Conservation (phyloP, 164 flowering plant genomes). For the Magnolia officinalis region DNA sequence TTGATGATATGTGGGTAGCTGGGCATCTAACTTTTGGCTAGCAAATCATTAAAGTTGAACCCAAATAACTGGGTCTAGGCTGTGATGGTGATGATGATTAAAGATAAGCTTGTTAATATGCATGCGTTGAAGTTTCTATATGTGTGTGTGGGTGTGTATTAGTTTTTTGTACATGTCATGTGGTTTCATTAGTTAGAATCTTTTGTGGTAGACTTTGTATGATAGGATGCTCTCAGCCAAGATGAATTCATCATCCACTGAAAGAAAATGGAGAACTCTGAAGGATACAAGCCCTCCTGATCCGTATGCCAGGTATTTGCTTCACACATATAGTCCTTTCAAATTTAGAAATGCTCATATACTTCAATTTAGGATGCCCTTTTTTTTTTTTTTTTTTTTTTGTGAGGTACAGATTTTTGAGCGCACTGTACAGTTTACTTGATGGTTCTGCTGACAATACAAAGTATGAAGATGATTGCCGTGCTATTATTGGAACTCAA, state of each 20-base stretch:
- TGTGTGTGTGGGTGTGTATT: no score
- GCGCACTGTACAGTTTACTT: slow-evolving; percentile 73
- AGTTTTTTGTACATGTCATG: not conserved
- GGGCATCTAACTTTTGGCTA: no score
- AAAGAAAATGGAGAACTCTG: slow-evolving; percentile 64
- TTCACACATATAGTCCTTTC: not conserved
- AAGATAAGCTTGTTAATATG: no score
- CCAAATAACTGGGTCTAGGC: no score
- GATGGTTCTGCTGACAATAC: slow-evolving; percentile 92
- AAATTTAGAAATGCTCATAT: not conserved
- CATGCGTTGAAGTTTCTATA: no score
- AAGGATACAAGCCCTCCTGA: slow-evolving; percentile 51
- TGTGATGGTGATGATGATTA: no score
- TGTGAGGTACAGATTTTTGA: slow-evolving; percentile 60
- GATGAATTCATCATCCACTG: slow-evolving; percentile 64
- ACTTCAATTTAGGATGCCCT: slow-evolving; percentile 9
- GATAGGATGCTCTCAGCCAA: slow-evolving; percentile 90
- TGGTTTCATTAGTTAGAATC: not conserved
- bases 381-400: not conserved
- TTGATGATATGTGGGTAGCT: no score
- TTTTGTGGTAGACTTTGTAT: slow-evolving; percentile 59
- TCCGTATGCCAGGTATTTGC: slow-evolving; percentile 65
- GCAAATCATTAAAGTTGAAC: no score
- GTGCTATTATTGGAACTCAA: slow-evolving; percentile 87
- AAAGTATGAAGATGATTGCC: slow-evolving; percentile 94